These are phyloP conservation scores for Amoebophrya sp. DNA, from an alignment of 169 alveolate species.

Conservation along the genomic window DNA sequence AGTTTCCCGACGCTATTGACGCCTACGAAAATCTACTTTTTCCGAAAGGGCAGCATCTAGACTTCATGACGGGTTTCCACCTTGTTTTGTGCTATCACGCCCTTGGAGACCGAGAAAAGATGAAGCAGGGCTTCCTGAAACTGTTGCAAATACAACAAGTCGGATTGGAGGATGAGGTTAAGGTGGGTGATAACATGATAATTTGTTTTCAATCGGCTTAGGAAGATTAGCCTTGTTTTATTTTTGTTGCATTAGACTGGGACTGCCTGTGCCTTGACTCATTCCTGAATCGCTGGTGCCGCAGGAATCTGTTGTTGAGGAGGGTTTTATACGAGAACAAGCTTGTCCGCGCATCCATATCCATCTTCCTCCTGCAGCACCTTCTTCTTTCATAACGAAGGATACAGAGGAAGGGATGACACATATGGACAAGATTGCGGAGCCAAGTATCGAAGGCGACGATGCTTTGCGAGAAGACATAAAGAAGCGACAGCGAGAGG, in stretches of 20 bases:
- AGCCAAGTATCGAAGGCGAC: too few relatives aligned
- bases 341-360: too few relatives aligned
- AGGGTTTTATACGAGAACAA: too few relatives aligned
- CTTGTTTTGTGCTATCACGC: slow-evolving; percentile 73
- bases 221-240: not conserved
- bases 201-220: not conserved
- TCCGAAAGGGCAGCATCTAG: slow-evolving; percentile 43
- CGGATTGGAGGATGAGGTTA: slow-evolving; percentile 40
- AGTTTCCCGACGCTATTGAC: slow-evolving; percentile 46
- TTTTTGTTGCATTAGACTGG: not conserved
- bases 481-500: slow-evolving; percentile 63
- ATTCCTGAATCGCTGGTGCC: too few relatives aligned
- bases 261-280: not conserved
- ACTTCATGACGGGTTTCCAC: slow-evolving; percentile 63
- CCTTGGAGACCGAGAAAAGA: slow-evolving; percentile 68
- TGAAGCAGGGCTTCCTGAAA: slow-evolving; percentile 68
- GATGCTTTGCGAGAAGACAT: slow-evolving; percentile 76
- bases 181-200: not conserved
- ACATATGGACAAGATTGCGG: too few relatives aligned
- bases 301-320: too few relatives aligned
- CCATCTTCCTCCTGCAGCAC: too few relatives aligned
- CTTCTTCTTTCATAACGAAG: too few relatives aligned
- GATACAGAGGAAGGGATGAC: too few relatives aligned
- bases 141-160: slow-evolving; percentile 48
- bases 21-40: slow-evolving; percentile 42